phyloP scores from a whole-genome alignment of 78 protist genomes.

The Acrasis kona region DNA sequence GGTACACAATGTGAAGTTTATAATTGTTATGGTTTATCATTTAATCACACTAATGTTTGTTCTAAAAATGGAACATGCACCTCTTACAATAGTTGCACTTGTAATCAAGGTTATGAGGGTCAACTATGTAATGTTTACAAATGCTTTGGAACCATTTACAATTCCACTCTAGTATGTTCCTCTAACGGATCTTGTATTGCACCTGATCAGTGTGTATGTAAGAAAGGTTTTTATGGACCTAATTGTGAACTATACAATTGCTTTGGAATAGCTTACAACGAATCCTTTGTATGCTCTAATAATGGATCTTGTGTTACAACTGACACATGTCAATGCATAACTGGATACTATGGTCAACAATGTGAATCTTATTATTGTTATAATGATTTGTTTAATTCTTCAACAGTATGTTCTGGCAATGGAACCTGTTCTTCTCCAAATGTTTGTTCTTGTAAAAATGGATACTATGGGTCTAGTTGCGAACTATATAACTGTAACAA shows the following conservation, averaged over 20 bases:
- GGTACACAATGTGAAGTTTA: background rate
- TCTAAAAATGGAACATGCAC: too few relatives aligned
- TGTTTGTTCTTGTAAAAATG: background rate
- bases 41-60: too few relatives aligned
- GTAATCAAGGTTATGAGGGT: too few relatives aligned
- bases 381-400: background rate
- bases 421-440: background rate
- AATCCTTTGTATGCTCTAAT: background rate
- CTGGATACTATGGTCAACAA: background rate
- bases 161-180: too few relatives aligned
- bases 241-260: background rate
- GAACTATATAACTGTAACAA: background rate
- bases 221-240: background rate
- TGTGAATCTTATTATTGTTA: background rate
- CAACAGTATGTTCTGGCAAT: background rate
- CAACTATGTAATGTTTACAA: too few relatives aligned
- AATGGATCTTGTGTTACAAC: background rate
- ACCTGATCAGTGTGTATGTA: too few relatives aligned
- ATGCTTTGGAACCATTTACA: too few relatives aligned
- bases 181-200: too few relatives aligned
- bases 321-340: background rate
- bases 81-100: too few relatives aligned
- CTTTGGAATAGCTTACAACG: background rate
- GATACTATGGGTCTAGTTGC: background rate
- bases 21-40: background rate